These are phyloP conservation scores for Rhamnella rubrinervis DNA, from an alignment of 331 rosid genomes.

Conservation along the genomic window DNA sequence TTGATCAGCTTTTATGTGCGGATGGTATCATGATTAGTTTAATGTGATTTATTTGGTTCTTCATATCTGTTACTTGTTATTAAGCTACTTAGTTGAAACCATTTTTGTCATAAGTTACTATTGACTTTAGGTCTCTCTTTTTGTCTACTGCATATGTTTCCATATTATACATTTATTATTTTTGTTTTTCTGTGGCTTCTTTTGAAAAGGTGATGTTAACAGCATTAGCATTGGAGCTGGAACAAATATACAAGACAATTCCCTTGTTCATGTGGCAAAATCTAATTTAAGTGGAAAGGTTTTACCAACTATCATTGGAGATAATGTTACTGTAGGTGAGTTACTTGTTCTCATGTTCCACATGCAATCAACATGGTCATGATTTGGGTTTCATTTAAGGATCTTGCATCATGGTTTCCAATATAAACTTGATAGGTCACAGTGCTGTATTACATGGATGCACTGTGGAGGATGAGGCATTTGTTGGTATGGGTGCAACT, in stretches of 20 bases:
- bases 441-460: conserved; percentile 93
- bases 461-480: conserved; percentile 93
- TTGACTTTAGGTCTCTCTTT: neutral
- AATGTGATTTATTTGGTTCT: too few relatives aligned
- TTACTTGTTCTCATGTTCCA: conserved; percentile 23
- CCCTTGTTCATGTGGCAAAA: conserved; percentile 89
- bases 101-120: neutral
- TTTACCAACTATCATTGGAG: conserved; percentile 64
- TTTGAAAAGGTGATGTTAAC: conserved; percentile 50
- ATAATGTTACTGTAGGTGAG: conserved; percentile 96
- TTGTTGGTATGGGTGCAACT: conserved; percentile 94
- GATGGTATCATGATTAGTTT: neutral
- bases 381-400: conserved; percentile 21
- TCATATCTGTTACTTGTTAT: neutral
- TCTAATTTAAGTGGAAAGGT: conserved; percentile 92
- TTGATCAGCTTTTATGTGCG: neutral
- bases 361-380: conserved; percentile 14
- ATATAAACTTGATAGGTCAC: conserved; percentile 56
- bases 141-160: neutral
- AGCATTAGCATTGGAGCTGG: conserved; percentile 73
- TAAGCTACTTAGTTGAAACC: neutral
- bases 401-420: conserved; percentile 13
- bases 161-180: neutral
- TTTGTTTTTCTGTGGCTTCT: conserved; percentile 25
- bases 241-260: conserved; percentile 89